Percentiles rank a stretch among this genome's conserved stretches.
Evolutionary conservation across 495 filamentous ascomycete species (phyloP).

Genomic region (Penicillium longicatenatum): DNA sequence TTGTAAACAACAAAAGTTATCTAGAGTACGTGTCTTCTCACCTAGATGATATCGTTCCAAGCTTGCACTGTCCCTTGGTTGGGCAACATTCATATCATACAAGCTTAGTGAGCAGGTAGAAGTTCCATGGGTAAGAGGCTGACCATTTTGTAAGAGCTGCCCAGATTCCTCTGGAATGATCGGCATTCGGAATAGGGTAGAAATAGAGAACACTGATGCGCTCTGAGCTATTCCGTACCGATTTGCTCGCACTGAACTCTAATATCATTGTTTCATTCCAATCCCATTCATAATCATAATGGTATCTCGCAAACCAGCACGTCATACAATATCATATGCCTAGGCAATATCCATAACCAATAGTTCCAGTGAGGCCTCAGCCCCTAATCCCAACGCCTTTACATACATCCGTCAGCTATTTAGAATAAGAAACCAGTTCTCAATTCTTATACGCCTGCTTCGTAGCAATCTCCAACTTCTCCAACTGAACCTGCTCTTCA

Average conservation of each 20-base stretch:
- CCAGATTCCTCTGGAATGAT: too few relatives aligned
- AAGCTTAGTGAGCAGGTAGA: too few relatives aligned
- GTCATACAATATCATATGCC: not conserved
- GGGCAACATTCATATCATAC: too few relatives aligned
- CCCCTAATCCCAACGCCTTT: not conserved
- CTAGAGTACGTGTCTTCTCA: too few relatives aligned
- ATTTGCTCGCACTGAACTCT: not conserved
- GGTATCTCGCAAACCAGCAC: not conserved
- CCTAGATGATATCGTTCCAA: too few relatives aligned
- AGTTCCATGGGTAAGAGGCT: too few relatives aligned
- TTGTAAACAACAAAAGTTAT: too few relatives aligned
- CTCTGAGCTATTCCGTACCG: too few relatives aligned
- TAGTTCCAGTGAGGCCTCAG: not conserved
- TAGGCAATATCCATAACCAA: not conserved
- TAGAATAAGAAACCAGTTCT: not conserved
- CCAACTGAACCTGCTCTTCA: constrained; percentile 28
- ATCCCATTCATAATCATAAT: not conserved
- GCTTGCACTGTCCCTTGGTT: too few relatives aligned
- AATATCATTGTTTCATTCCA: not conserved
- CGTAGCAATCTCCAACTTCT: constrained; percentile 35
- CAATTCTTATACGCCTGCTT: constrained; percentile 26
- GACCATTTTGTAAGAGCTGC: too few relatives aligned
- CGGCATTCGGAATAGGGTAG: too few relatives aligned
- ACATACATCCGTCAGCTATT: not conserved
- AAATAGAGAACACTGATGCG: too few relatives aligned